Evolutionary conservation across 371 early-diverging fungal species (phyloP), one percentile per base, ranked within the genome.

Genomic region (Batkoa obscura): DNA sequence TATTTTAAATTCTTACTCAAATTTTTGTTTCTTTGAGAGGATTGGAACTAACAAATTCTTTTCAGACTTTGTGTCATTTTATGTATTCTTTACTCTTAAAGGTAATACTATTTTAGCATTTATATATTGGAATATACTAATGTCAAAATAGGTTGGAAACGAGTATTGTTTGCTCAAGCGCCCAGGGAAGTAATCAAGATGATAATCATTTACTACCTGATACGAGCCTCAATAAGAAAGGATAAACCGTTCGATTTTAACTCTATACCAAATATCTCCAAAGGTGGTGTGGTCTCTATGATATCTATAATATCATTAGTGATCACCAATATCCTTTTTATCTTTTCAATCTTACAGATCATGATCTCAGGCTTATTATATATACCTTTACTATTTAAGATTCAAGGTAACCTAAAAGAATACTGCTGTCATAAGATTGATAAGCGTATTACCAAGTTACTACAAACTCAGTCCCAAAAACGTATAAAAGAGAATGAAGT

Each of bases 401-500:
- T 91, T 51, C 80, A 78, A 37, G 92, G 92, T 34, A 91, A 89
- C 62, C 70, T 91, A 52, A 91, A 91, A 62, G 92, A 91, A 63
- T 91, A 82, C 61, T 86, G 86, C 59, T 87, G 87, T 60, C 86
- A 88, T 68, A 86, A 85, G 65, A 82, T 91, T 46, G 92, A 89
- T 68, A 91, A 89, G 64, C 68, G 88, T 12, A 55, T 55, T 23
- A 43, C 55, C 3, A 31, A 55, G 34, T 43, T 55, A 32, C 39
- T 55, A 4, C 43, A 23, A 13, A 43, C 41, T 9, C 55, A 55
- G n/a, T 43, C 43, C 5, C 5, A 31, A 6, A 41, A 55, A 33
- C 36, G 55, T 4, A 42, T 43, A 43, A 32, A 30, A 9, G 15
- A 15, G 5, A 15, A 12, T 31, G 23, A 23, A 23, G 23, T 23